Evolutionary conservation across 176 grass and related monocot genomes (phyloP).

Genomic region (Oryza glumipatula): DNA sequence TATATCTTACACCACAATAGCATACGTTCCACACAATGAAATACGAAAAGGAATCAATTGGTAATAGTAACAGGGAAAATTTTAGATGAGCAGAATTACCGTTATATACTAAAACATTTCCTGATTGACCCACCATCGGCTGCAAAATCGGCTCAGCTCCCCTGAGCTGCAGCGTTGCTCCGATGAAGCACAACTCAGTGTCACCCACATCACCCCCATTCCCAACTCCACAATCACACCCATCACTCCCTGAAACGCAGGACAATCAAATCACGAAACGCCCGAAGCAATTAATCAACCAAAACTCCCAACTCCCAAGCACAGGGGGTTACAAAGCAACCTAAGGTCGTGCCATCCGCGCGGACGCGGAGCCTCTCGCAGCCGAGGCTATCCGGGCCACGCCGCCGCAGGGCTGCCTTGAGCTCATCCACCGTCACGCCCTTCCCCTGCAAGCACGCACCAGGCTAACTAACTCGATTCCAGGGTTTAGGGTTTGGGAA

Average conservation of each 20-base stretch:
- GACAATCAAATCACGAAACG: not conserved
- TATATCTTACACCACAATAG: not conserved
- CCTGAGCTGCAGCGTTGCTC: constrained; percentile 80
- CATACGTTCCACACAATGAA: not conserved
- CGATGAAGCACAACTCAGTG: constrained; percentile 62
- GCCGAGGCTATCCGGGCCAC: constrained; percentile 69
- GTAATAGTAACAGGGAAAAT: not conserved
- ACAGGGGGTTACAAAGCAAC: constrained; percentile 5
- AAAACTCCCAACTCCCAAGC: not conserved
- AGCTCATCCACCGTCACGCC: constrained; percentile 67
- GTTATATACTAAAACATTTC: constrained; percentile 88
- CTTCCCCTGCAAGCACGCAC: constrained; percentile 24
- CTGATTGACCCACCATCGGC: constrained; percentile 52
- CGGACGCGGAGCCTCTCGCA: constrained; percentile 51
- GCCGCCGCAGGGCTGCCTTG: constrained; percentile 57
- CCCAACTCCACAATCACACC: not conserved
- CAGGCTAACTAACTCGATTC: not conserved
- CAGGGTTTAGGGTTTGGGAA: constrained; percentile 28
- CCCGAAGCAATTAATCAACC: not conserved
- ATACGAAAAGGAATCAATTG: constrained; percentile 6
- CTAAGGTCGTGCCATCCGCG: constrained; percentile 31
- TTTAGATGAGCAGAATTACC: constrained; percentile 46
- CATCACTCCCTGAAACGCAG: constrained; percentile 16
- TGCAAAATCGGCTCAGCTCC: constrained; percentile 61
- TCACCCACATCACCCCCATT: not conserved